Evolutionary conservation across 768 basidiomycete species (phyloP).

Genomic region (Clitopilus passeckerianus): DNA sequence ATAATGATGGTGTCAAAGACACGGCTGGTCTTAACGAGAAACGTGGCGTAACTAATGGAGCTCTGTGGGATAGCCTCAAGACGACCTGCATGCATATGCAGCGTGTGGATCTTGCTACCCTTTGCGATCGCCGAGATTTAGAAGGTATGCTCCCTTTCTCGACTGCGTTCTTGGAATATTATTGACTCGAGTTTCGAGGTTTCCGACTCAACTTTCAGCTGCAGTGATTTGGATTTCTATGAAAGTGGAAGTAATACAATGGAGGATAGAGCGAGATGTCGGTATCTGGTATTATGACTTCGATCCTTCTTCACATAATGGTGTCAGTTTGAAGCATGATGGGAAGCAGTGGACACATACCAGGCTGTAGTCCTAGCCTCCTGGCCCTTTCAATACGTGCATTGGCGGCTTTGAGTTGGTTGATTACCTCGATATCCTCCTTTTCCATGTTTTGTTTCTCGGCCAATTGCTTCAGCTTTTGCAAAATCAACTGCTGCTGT

Average conservation of each 20-base stretch:
- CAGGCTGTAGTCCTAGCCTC: constrained; percentile 19
- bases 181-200: constrained; percentile 12
- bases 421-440: constrained; percentile 25
- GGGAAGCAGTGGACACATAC: constrained; percentile 5
- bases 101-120: constrained; percentile 65
- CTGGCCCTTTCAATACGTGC: constrained; percentile 20
- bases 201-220: constrained; percentile 24
- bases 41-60: constrained; percentile 69
- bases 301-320: background rate
- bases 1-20: constrained; percentile 70
- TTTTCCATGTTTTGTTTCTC: constrained; percentile 30
- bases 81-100: constrained; percentile 80
- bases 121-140: constrained; percentile 72
- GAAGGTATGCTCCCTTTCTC: constrained; percentile 34
- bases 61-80: constrained; percentile 87
- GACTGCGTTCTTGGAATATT: background rate
- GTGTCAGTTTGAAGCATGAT: background rate
- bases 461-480: constrained; percentile 40
- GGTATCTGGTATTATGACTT: background rate
- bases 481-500: constrained; percentile 33
- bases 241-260: background rate
- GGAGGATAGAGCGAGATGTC: constrained; percentile 4
- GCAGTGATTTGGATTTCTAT: constrained; percentile 5
- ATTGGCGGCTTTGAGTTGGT: constrained; percentile 22
- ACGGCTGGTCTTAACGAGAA: constrained; percentile 36